Conservation (phyloP, 495 filamentous ascomycete species). For the Thozetella sp. region DNA sequence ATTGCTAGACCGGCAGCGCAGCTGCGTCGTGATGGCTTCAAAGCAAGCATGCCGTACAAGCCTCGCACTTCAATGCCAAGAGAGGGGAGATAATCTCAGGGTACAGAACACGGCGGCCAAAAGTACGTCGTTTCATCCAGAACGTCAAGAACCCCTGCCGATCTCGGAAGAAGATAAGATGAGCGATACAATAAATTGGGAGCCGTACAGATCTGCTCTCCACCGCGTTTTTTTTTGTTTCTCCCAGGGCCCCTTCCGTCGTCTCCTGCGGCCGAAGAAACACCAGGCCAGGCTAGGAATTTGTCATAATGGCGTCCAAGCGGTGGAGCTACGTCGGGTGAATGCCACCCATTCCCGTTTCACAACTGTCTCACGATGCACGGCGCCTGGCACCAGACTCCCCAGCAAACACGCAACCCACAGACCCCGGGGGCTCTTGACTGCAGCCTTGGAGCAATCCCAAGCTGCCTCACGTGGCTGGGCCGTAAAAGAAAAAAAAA, state of each 20-base stretch:
- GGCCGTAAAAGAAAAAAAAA: too few species aligned
- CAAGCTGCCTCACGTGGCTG: not conserved
- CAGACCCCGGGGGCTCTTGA: not conserved
- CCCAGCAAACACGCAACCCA: not conserved
- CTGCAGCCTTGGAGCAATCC: not conserved
- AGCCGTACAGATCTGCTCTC: too few species aligned
- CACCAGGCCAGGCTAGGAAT: not conserved
- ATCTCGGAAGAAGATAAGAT: not conserved
- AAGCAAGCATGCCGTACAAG: not conserved
- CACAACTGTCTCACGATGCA: conserved; percentile 9
- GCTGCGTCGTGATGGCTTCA: not conserved
- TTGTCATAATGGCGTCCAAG: conserved; percentile 14
- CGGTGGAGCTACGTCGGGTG: conserved; percentile 5
- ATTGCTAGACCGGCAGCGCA: too few species aligned
- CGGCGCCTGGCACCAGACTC: not conserved
- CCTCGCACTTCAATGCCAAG: not conserved
- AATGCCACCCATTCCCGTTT: conserved; percentile 7
- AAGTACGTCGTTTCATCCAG: not conserved
- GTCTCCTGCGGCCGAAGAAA: not conserved
- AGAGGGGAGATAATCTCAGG: not conserved
- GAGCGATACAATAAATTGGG: too few species aligned
- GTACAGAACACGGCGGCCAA: conserved; percentile 1
- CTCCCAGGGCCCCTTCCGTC: too few species aligned
- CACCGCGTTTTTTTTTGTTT: too few species aligned
- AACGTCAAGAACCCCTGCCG: not conserved